Evolutionary conservation across 345 rosid genomes (phyloP).

Genomic region (Pelargonium nanum): DNA sequence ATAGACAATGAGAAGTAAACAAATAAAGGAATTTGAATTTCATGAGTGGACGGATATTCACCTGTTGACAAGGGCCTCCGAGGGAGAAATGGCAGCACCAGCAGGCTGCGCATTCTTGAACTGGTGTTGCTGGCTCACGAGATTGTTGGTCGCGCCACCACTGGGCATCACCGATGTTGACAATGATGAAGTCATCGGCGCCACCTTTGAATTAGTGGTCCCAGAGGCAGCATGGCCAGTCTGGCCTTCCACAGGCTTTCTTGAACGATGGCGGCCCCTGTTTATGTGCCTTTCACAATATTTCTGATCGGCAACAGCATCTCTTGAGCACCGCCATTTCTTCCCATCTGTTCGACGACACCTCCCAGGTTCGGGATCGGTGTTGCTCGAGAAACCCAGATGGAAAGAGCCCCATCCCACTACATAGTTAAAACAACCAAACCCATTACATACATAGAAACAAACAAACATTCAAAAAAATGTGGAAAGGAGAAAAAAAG

Average conservation of each 20-base stretch:
- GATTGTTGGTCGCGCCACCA: constrained; percentile 21
- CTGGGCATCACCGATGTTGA: constrained; percentile 15
- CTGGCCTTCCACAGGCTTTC: constrained; percentile 85
- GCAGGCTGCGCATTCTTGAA: constrained; percentile 38
- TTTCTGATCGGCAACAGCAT: constrained; percentile 40
- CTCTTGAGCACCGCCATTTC: constrained; percentile 61
- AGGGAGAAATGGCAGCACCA: not conserved
- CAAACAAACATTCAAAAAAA: too few relatives aligned
- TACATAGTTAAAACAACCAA: not conserved
- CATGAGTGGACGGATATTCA: too few relatives aligned
- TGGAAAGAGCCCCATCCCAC: not conserved
- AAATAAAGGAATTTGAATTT: too few relatives aligned
- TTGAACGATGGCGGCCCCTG: constrained; percentile 73
- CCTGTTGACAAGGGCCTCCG: not conserved
- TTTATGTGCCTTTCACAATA: constrained; percentile 66
- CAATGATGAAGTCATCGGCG: constrained; percentile 16
- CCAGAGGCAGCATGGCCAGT: constrained; percentile 54
- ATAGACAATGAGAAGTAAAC: too few relatives aligned
- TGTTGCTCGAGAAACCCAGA: not conserved
- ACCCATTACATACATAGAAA: not conserved
- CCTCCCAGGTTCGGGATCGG: not conserved
- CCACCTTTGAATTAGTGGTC: constrained; percentile 21
- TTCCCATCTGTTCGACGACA: constrained; percentile 36
- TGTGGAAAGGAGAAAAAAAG: too few relatives aligned
- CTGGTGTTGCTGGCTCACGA: constrained; percentile 28